Conservation (phyloP, 1,284 basidiomycete species). For the Omphalotus olearius region DNA sequence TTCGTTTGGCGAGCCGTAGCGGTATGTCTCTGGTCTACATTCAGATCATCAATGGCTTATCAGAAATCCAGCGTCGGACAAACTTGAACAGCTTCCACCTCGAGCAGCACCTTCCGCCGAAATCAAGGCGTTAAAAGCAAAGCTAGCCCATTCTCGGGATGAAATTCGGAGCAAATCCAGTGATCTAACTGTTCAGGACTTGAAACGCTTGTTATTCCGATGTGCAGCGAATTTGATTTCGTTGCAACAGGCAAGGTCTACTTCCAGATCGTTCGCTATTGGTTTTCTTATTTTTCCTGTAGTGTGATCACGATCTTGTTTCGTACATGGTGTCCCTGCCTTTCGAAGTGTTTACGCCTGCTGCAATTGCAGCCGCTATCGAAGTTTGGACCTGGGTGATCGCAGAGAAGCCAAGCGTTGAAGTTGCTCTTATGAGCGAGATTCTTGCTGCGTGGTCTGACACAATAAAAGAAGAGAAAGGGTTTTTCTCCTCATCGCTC, state of each 20-base stretch:
- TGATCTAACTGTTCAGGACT: constrained; percentile 70
- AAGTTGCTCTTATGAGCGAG: constrained; percentile 77
- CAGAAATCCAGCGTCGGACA: constrained; percentile 37
- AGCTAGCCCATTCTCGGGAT: constrained; percentile 64
- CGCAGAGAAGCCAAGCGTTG: constrained; percentile 76
- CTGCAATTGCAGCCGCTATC: constrained; percentile 82
- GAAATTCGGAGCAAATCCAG: constrained; percentile 72
- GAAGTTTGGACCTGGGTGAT: constrained; percentile 98
- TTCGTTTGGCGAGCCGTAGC: constrained; percentile 58
- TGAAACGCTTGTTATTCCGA: constrained; percentile 84
- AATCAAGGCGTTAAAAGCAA: constrained; percentile 61
- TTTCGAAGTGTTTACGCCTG: constrained; percentile 85
- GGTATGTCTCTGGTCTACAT: constrained; percentile 30
- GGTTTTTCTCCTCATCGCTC: constrained; percentile 77
- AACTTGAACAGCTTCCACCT: constrained; percentile 61
- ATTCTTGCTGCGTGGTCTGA: constrained; percentile 85
- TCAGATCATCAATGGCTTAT: too few species aligned
- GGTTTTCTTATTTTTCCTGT: constrained; percentile 9
- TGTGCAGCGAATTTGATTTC: constrained; percentile 81
- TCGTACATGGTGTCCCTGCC: constrained; percentile 88
- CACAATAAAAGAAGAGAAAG: constrained; percentile 74
- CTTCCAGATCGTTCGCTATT: not conserved
- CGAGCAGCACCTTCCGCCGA: constrained; percentile 52
- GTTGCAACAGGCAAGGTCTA: constrained; percentile 50
- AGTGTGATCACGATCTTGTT: constrained; percentile 86